Conservation (phyloP, 208 protist genomes). For the Leishmania major region DNA sequence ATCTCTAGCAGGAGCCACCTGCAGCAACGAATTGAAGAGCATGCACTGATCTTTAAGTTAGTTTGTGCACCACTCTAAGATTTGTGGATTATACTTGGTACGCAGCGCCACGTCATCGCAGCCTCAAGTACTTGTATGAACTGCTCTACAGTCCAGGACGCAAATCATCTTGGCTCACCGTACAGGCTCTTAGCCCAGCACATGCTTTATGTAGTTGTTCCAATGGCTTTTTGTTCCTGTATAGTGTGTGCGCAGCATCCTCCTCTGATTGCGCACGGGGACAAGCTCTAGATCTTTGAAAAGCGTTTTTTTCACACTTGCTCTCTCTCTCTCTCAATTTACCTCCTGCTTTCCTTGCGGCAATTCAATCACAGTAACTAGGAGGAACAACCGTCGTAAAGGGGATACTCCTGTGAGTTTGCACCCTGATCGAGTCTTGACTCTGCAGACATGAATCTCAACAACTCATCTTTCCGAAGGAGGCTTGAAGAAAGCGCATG, state of each 20-base stretch:
- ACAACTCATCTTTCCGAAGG: conserved; percentile 33
- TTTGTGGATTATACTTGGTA: neutral
- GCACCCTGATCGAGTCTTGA: neutral
- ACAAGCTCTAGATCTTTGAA: too few relatives aligned
- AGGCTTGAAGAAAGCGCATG: conserved; percentile 57
- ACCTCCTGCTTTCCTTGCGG: neutral
- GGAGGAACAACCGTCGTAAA: neutral
- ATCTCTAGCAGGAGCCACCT: neutral
- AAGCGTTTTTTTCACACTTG: neutral
- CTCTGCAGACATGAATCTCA: conserved; percentile 6
- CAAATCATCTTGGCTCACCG: neutral
- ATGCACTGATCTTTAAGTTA: neutral
- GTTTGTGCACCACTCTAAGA: neutral
- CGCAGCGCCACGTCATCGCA: neutral
- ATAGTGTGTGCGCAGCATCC: neutral
- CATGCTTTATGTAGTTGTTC: too few relatives aligned
- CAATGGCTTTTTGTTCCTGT: neutral
- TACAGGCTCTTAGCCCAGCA: too few relatives aligned
- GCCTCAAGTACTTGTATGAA: neutral
- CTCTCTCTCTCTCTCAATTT: neutral
- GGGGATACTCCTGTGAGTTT: neutral
- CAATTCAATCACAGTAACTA: neutral
- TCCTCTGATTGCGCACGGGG: neutral
- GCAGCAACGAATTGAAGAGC: neutral
- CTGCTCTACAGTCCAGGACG: neutral